These are phyloP conservation scores for Alternaria gaisen DNA, from an alignment of 2,329 filamentous ascomycete genomes.

Conservation along the genomic window DNA sequence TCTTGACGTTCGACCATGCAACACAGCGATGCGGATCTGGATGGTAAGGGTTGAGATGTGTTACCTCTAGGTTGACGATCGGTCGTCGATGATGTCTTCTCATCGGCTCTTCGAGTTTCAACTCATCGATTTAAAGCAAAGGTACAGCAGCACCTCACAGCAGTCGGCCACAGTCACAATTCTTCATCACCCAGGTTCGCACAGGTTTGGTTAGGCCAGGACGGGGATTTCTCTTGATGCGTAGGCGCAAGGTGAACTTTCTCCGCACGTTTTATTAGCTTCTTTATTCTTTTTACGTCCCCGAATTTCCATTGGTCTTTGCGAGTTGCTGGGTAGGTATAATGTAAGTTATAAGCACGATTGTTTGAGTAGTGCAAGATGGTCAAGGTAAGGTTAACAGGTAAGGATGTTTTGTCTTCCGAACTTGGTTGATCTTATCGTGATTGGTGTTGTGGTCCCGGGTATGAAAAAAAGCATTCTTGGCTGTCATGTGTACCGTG, in stretches of 20 bases:
- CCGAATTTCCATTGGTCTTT: slow-evolving; percentile 8
- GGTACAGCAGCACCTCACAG: not conserved
- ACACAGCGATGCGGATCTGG: slow-evolving; percentile 27
- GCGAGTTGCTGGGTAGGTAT: slow-evolving; percentile 32
- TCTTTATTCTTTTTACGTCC: slow-evolving; percentile 7
- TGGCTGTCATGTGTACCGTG: too few species aligned
- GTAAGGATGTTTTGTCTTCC: slow-evolving; percentile 34
- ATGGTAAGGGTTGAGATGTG: slow-evolving; percentile 37
- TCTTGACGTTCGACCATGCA: slow-evolving; percentile 23
- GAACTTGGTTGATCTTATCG: slow-evolving; percentile 41
- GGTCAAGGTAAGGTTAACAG: slow-evolving; percentile 42
- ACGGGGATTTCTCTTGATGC: slow-evolving; percentile 9
- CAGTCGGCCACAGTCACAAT: not conserved
- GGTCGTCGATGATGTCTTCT: not conserved
- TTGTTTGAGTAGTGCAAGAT: slow-evolving; percentile 1
- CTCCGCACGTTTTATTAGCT: slow-evolving; percentile 27
- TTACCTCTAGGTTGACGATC: not conserved
- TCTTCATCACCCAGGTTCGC: not conserved
- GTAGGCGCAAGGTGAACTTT: slow-evolving; percentile 40
- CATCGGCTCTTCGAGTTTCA: not conserved
- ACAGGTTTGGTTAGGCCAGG: slow-evolving; percentile 1
- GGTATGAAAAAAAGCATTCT: too few species aligned
- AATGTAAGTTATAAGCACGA: slow-evolving; percentile 33
- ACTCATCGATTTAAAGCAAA: not conserved
- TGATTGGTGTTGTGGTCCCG: too few species aligned